phyloP scores from a whole-genome alignment of 2,329 filamentous ascomycete species.

The Diaporthe vaccinii region DNA sequence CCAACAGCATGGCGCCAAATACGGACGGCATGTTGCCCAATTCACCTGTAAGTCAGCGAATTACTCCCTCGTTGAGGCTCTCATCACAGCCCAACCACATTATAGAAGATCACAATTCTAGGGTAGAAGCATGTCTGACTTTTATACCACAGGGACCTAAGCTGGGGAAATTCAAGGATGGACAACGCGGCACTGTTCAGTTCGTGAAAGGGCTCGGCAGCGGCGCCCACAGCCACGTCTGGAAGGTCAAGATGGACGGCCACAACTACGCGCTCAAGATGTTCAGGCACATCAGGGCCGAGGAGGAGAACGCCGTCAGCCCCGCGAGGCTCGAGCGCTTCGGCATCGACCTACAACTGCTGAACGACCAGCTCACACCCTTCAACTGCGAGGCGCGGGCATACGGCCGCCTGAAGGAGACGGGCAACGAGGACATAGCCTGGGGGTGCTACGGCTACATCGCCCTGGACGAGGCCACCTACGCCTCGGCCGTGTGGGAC shows the following conservation, averaged over 20 bases:
- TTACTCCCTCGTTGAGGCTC: too few species aligned
- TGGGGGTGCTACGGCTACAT: neutral
- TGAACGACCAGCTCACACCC: conserved; percentile 10
- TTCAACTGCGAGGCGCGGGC: conserved; percentile 25
- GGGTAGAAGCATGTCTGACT: neutral
- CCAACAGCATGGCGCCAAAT: neutral
- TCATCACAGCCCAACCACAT: neutral
- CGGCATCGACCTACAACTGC: neutral
- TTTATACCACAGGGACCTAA: neutral
- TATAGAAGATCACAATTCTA: accelerated
- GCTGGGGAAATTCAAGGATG: neutral
- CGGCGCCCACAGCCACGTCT: conserved; percentile 14
- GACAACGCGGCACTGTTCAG: neutral
- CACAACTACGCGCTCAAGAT: neutral
- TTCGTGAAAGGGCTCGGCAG: neutral
- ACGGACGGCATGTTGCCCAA: neutral
- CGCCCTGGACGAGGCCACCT: neutral
- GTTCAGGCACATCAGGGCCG: conserved; percentile 9
- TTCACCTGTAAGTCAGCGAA: neutral
- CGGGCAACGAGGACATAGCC: neutral
- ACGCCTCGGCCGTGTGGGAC: neutral
- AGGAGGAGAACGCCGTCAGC: neutral
- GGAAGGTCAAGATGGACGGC: neutral
- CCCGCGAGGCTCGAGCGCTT: neutral
- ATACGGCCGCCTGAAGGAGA: neutral